Conservation (phyloP, 2,329 filamentous ascomycete genomes). For the Sclerotinia glacialis region DNA sequence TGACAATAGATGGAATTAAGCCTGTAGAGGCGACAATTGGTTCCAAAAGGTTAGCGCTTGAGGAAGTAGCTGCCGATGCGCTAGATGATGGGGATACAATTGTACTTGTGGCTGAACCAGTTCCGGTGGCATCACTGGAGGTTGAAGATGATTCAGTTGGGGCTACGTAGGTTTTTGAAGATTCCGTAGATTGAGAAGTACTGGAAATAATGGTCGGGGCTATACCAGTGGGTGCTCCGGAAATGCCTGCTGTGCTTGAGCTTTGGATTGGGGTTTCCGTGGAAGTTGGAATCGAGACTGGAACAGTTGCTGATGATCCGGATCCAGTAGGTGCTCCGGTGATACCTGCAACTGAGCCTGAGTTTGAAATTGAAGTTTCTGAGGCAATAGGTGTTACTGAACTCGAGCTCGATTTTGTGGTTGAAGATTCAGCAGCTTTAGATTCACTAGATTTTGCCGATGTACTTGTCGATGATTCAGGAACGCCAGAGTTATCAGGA, state of each 20-base stretch:
- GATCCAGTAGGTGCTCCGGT: slow-evolving; percentile 4
- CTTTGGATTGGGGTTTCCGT: not conserved
- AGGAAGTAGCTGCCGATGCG: slow-evolving; percentile 3
- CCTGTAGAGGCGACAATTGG: slow-evolving; percentile 25
- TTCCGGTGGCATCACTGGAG: not conserved
- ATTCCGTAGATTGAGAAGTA: not conserved
- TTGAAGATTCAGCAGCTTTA: not conserved
- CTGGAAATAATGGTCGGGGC: slow-evolving; percentile 1
- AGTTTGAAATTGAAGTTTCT: not conserved
- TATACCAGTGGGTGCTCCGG: slow-evolving; percentile 7
- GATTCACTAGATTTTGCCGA: not conserved
- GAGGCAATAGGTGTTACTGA: not conserved
- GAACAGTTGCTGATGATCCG: not conserved
- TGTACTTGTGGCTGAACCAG: slow-evolving; percentile 5
- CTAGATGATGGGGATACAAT: slow-evolving; percentile 1
- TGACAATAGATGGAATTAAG: slow-evolving; percentile 18
- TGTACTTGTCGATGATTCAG: slow-evolving; percentile 12
- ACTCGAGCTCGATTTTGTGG: not conserved
- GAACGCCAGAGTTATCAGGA: not conserved
- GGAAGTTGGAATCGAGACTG: not conserved
- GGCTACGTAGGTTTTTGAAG: not conserved
- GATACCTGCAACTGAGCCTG: not conserved
- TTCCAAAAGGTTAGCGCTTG: slow-evolving; percentile 17
- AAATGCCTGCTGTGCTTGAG: not conserved
- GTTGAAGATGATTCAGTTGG: not conserved